phyloP scores from a whole-genome alignment of 345 rosid genomes.

The Combretum micranthum region DNA sequence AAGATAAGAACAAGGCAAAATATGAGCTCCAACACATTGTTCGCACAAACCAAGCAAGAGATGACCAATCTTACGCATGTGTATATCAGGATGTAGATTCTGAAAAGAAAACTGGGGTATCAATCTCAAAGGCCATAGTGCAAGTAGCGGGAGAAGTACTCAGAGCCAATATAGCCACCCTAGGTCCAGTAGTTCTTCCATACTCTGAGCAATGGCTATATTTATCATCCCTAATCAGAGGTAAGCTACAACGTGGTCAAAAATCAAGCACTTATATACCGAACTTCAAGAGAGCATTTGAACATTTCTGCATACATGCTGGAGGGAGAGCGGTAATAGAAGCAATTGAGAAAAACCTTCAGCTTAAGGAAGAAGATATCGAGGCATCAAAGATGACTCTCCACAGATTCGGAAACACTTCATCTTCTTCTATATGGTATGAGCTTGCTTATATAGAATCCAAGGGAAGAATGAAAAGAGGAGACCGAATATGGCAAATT shows the following conservation, averaged over 20 bases:
- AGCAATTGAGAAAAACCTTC: conserved; percentile 38
- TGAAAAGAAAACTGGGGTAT: conserved; percentile 35
- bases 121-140: conserved; percentile 42
- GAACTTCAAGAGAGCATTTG: conserved; percentile 50
- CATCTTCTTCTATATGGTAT: conserved; percentile 61
- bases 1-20: conserved; percentile 34
- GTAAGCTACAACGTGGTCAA: conserved; percentile 21
- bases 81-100: conserved; percentile 47
- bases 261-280: conserved; percentile 27
- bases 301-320: conserved; percentile 60
- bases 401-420: conserved; percentile 50
- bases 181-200: conserved; percentile 47
- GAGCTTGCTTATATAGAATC: conserved; percentile 43
- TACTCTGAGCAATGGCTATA: conserved; percentile 35
- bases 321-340: conserved; percentile 57
- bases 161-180: conserved; percentile 37
- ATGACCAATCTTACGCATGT: conserved; percentile 43
- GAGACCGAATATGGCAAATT: conserved; percentile 56
- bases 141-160: conserved; percentile 41
- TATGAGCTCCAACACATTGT: conserved; percentile 39
- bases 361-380: conserved; percentile 32
- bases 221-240: conserved; percentile 18
- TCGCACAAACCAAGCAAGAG: conserved; percentile 36
- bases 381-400: conserved; percentile 64
- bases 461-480: conserved; percentile 35